Evolutionary conservation across 208 protist genomes (phyloP), one percentile per base, ranked within the genome.

Genomic region (Acanthamoeba lenticulata): DNA sequence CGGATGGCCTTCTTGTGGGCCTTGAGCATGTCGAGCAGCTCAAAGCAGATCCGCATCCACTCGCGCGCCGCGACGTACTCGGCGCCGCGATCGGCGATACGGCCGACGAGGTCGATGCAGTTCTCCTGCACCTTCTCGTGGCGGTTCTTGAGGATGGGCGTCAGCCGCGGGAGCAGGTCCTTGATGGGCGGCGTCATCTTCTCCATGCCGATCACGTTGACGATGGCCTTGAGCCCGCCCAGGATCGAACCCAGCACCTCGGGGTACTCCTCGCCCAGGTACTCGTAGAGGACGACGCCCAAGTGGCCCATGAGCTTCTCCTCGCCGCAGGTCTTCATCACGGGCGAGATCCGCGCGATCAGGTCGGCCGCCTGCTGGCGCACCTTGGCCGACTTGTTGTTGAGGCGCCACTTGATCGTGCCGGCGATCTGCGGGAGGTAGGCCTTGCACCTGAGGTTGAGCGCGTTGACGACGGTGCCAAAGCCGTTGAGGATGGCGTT

Each of bases 21-120:
- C 96, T 99, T 99, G 5, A 99, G 97, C 94, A 99, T 97, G 81
- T 99, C 99, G 24, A 99, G 98, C 7, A 99, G 97, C 67, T 99
- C 99, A 83, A 99, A 99, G 94, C 97, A 99, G 90, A 99, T 99
- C 90, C 98, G 96, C 98, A 99, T 98, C 98, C 99, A 99, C 96
- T 99, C 98, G 34, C 97, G 94, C 0, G 97, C 95, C 1, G 92
- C 86, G 4, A 99, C 98, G 69, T 96, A 97, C 90, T 99, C 98
- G 5, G 98, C 85, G 44, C 97, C 98, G n/a, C 96, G 88, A 83
- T 99, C 96, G 24, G 99, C 99, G 93, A 99, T 99, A 94, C 98
- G 97, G 67, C 99, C 99, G 40, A 99, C 98, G 13, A 99, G 98
- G 38, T 99, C 96, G 83, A 99, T 99, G 49, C 97, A 98, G 94